Base-by-base conservation (phyloP, 2,329 filamentous ascomycete genomes). In the Sporothrix schenckii region DNA sequence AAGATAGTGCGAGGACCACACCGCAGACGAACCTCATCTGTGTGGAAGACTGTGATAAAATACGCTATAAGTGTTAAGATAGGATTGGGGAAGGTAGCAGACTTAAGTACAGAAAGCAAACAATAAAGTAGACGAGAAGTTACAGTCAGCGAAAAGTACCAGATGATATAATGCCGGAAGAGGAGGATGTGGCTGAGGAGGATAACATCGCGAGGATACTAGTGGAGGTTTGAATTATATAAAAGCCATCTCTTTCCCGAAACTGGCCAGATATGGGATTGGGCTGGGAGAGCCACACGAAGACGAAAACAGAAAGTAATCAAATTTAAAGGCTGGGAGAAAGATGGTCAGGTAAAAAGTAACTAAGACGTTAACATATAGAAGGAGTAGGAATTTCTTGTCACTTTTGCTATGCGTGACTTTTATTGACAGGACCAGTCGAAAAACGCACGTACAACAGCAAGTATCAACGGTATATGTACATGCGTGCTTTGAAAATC, bases 241-340 rank as follows among this genome's bases (percentile, higher is more conserved):
- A 10, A 58, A 39, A 24, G 1, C 19, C 14, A 27, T 34, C 7
- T 34, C 13, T 7, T 27, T 24, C 14, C 53, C 14, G 30, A 16
- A 30, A n/a, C 5, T 30, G 30, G 2, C 19, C 53, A 14, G 19
- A 34, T 34, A 7, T 10, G 53, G 27, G 34, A 61, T 21, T 44
- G 6, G 19, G 44, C 4, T n/a, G 27, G 56, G n/a, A 21, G 30
- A 44, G 34, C 6, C 34, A 44, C n/a, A 44, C 56, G 14, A 41
- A 24, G 34, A 24, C 56, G 34, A 61, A 61, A 61, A 24, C 34
- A 61, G 56, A n/a, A 61, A 61, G n/a, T 34, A 41, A 60, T 21
- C 56, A 60, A 60, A 58, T 14, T 13, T 41, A 21, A 41, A 21
- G 56, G 19, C 21, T 41, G 30, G 30, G 3, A 60, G 11, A 19